phyloP scores from a whole-genome alignment of 345 rosid genomes.

The Viola odorata region DNA sequence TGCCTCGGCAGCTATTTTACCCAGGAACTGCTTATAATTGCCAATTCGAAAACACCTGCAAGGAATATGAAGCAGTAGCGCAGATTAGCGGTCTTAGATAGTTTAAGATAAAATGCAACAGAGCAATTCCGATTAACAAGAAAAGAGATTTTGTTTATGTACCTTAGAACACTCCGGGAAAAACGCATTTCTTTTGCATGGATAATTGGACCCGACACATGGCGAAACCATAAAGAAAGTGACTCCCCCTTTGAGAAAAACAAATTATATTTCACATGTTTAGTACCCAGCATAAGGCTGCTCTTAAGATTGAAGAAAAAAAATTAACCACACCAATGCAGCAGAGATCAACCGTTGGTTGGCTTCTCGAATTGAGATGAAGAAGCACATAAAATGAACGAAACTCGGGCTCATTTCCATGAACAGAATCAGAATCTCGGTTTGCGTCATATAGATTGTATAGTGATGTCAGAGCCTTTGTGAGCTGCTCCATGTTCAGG shows the following conservation, averaged over 20 bases:
- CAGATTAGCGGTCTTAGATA: conserved; percentile 2
- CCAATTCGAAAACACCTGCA: conserved; percentile 57
- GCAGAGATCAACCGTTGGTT: conserved; percentile 43
- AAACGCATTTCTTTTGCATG: conserved; percentile 70
- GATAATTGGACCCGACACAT: conserved; percentile 43
- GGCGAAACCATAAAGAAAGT: conserved; percentile 81
- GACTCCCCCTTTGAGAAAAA: conserved; percentile 67
- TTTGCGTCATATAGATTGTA: conserved; percentile 69
- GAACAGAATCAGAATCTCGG: conserved; percentile 29
- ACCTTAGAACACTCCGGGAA: conserved; percentile 69
- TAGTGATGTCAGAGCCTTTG: conserved; percentile 61
- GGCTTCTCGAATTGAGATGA: conserved; percentile 58
- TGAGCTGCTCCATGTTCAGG: conserved; percentile 91
- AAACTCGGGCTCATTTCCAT: conserved; percentile 64
- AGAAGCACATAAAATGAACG: conserved; percentile 79
- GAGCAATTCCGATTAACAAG: background rate
- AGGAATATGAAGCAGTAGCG: background rate
- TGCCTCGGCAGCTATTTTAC: conserved; percentile 54
- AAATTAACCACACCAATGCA: conserved; percentile 14
- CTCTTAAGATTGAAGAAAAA: conserved; percentile 2
- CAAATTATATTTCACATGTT: conserved; percentile 11
- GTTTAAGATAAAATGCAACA: background rate
- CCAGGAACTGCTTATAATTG: conserved; percentile 57
- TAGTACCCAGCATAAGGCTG: conserved; percentile 2
- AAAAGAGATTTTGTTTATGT: conserved; percentile 1